A percentile compares a stretch with the other conserved stretches of the same genome.
These are phyloP conservation scores for Taiozyma onychis DNA, from an alignment of 1,139 yeast genomes.

Conservation along the genomic window DNA sequence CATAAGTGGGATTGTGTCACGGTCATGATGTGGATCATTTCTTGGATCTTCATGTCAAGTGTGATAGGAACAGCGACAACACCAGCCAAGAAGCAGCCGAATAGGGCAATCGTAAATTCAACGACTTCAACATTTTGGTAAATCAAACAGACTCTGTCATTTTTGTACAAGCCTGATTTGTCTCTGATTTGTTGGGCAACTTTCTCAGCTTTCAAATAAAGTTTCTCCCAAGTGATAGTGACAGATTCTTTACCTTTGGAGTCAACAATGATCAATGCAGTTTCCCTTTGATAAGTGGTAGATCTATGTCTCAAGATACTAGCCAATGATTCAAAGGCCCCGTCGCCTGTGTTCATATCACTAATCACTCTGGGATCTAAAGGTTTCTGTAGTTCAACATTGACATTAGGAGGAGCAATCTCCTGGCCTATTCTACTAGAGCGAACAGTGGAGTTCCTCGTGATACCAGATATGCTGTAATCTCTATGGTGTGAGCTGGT, in stretches of 20 bases:
- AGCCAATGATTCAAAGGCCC: constrained; percentile 54
- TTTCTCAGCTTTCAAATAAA: constrained; percentile 77
- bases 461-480: constrained; percentile 16
- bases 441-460: constrained; percentile 11
- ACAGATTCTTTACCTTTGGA: constrained; percentile 74
- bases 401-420: constrained; percentile 19
- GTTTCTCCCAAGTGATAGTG: constrained; percentile 84
- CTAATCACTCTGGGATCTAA: constrained; percentile 52
- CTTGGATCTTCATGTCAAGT: constrained; percentile 58
- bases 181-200: constrained; percentile 85
- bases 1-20: constrained; percentile 75
- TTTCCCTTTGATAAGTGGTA: constrained; percentile 53
- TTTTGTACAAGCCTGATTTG: constrained; percentile 64
- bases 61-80: constrained; percentile 92
- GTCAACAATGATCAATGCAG: constrained; percentile 71
- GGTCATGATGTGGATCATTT: constrained; percentile 65
- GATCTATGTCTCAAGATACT: constrained; percentile 73
- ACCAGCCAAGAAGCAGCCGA: constrained; percentile 92
- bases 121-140: constrained; percentile 81
- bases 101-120: constrained; percentile 78
- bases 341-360: constrained; percentile 21
- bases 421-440: constrained; percentile 10
- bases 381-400: constrained; percentile 41
- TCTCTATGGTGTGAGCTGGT: constrained; percentile 17
- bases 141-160: constrained; percentile 78